Evolutionary conservation across 805 yeast species (phyloP).

Genomic region (Candida yuanshanica): DNA sequence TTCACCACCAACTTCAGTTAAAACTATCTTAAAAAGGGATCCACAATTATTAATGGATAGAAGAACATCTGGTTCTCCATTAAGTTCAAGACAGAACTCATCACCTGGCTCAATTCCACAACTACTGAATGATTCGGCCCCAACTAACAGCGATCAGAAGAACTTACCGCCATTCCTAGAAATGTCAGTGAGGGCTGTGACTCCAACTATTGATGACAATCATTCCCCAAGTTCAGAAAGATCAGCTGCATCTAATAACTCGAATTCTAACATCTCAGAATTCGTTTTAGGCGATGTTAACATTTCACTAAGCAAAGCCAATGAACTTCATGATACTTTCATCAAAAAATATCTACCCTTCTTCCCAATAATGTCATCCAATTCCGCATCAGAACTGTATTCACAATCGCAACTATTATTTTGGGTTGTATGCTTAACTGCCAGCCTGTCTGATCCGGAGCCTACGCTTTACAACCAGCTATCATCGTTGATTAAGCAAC

Average conservation of each 20-base stretch:
- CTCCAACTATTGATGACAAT: conserved; percentile 15
- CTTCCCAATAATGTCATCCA: conserved; percentile 71
- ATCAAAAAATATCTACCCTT: conserved; percentile 63
- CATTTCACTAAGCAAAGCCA: conserved; percentile 61
- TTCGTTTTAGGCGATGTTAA: conserved; percentile 73
- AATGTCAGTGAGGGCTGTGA: conserved; percentile 34
- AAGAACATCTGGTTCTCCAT: conserved; percentile 18
- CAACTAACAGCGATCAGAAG: conserved; percentile 30
- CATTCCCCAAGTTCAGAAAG: conserved; percentile 21
- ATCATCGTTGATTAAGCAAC: conserved; percentile 72
- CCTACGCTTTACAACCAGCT: conserved; percentile 74
- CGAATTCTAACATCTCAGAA: conserved; percentile 40
- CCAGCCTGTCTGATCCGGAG: conserved; percentile 80
- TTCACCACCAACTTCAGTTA: conserved; percentile 28
- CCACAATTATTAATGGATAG: conserved; percentile 35
- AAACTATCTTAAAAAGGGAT: conserved; percentile 40
- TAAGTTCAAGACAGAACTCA: conserved; percentile 18
- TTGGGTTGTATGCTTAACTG: conserved; percentile 88
- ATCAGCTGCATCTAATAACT: conserved; percentile 17
- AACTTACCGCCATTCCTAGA: conserved; percentile 39
- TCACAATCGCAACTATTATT: conserved; percentile 79
- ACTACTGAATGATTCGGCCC: conserved; percentile 38
- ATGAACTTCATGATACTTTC: conserved; percentile 65
- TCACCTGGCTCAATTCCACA: conserved; percentile 26
- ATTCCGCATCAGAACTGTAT: conserved; percentile 69